A percentile compares a stretch with the other conserved stretches of the same genome.
phyloP scores from a whole-genome alignment of 2,329 filamentous ascomycete genomes.

The Chaetomium strumarium region DNA sequence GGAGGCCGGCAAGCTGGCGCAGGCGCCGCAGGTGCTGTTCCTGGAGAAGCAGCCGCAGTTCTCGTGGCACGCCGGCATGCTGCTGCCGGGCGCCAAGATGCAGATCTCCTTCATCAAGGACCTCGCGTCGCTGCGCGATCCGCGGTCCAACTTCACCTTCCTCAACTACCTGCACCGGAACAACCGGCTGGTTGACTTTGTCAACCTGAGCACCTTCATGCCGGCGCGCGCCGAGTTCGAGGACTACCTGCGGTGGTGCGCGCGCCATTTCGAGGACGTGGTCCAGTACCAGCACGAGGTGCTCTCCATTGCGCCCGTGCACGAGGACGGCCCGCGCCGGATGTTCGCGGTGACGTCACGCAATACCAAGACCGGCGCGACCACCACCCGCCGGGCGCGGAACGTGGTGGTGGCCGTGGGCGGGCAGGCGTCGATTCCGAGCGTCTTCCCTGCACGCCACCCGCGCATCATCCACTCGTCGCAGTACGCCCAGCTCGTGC shows the following conservation, averaged over 20 bases:
- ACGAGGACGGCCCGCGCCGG: constrained; percentile 46
- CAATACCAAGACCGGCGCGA: constrained; percentile 51
- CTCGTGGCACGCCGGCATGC: constrained; percentile 93
- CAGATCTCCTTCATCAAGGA: constrained; percentile 98
- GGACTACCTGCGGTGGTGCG: constrained; percentile 93
- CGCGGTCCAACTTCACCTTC: constrained; percentile 88
- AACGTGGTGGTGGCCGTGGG: constrained; percentile 59
- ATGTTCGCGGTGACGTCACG: constrained; percentile 63
- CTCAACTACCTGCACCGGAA: constrained; percentile 87
- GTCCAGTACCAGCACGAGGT: constrained; percentile 78
- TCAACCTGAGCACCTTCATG: constrained; percentile 83
- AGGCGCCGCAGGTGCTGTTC: constrained; percentile 69
- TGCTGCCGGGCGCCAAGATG: constrained; percentile 89
- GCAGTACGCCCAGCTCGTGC: constrained; percentile 65
- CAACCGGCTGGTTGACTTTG: constrained; percentile 78
- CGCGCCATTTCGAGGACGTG: constrained; percentile 65
- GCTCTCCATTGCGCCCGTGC: constrained; percentile 58
- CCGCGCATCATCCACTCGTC: constrained; percentile 82
- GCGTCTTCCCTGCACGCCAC: constrained; percentile 61
- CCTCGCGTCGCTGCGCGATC: constrained; percentile 81
- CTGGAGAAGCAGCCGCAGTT: constrained; percentile 80
- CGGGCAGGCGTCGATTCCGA: constrained; percentile 63
- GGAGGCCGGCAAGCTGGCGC: constrained; percentile 42
- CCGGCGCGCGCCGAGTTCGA: constrained; percentile 86
- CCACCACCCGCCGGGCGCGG: constrained; percentile 49